These are phyloP conservation scores for Alliaria petiolata DNA, from an alignment of 345 rosid genomes.

Conservation along the genomic window DNA sequence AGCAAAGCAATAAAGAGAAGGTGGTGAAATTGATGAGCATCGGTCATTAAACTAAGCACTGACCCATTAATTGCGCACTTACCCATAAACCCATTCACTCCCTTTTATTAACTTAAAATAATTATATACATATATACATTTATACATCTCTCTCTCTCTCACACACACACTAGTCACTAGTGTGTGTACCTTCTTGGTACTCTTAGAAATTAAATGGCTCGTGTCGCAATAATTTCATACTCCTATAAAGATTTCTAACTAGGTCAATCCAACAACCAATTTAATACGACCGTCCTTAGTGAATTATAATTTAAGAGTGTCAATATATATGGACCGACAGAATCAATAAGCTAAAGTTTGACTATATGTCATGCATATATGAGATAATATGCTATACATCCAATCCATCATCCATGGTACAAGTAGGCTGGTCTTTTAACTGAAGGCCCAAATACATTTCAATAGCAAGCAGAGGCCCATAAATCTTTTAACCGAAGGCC, in stretches of 20 bases:
- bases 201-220: conserved; percentile 17
- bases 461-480: neutral
- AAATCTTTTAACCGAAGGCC: no score
- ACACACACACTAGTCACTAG: conserved; percentile 14
- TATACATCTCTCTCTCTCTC: neutral
- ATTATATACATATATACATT: no score
- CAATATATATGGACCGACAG: conserved; percentile 11
- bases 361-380: neutral
- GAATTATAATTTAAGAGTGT: neutral
- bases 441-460: neutral
- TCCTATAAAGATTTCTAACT: conserved; percentile 9
- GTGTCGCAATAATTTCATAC: conserved; percentile 12
- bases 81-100: conserved; percentile 29
- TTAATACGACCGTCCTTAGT: conserved; percentile 9
- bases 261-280: conserved; percentile 30
- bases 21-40: conserved; percentile 36
- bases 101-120: neutral
- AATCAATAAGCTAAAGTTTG: conserved; percentile 4
- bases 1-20: conserved; percentile 33
- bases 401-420: neutral
- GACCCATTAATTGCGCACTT: conserved; percentile 34
- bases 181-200: conserved; percentile 14
- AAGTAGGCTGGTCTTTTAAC: neutral
- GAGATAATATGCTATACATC: neutral
- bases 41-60: conserved; percentile 34